Base-by-base conservation (phyloP, 495 filamentous ascomycete genomes). In the Hypomontagnella submonticulosa region DNA sequence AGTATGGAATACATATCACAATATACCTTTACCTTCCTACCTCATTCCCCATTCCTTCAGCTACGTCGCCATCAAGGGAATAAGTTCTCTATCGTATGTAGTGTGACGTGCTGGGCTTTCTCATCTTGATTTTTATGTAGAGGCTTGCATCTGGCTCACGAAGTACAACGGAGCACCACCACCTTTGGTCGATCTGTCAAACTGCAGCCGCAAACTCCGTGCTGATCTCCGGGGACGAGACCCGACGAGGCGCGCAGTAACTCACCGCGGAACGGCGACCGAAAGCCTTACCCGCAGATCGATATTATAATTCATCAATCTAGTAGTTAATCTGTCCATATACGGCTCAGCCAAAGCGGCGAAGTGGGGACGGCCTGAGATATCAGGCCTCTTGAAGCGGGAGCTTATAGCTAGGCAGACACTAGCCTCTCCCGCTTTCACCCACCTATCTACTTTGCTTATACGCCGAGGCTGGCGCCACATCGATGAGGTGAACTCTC, bases 141-240 rank as follows among this genome's bases (percentile, higher is more conserved):
- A 44, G 43, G 20, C 51, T 19, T 30, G 20, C 37, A 30, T 41
- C 50, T 51, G 16, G 51, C 52, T 32, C 33, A 23, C 20, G 37
- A 19, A 20, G 43, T 32, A 50, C 23, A 13, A 46, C 40, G 19
- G 6, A 27, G 23, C 23, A 27, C 23, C 3, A 27, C 23, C 23
- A 27, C 2, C 23, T 19, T 38, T 61, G 49, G 50, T 34, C 16
- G 44, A 52, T 61, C 55, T 62, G 66, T 63, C 61, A 64, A 57
- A 46, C 66, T 61, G 60, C 66, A 61, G 60, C 51, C 42, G 38
- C 61, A 63, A 69, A 69, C 60, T 69, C 66, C 66, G 66, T 43
- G 66, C 51, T 69, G 60, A 69, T 69, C 66, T 67, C 60, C 60
- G 66, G 50, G 8, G 54, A 52, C 49, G 47, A 60, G 49, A 57